Percentiles rank a stretch among this genome's conserved stretches.
phyloP scores from a whole-genome alignment of 495 filamentous ascomycete genomes.

The Rhypophila decipiens region DNA sequence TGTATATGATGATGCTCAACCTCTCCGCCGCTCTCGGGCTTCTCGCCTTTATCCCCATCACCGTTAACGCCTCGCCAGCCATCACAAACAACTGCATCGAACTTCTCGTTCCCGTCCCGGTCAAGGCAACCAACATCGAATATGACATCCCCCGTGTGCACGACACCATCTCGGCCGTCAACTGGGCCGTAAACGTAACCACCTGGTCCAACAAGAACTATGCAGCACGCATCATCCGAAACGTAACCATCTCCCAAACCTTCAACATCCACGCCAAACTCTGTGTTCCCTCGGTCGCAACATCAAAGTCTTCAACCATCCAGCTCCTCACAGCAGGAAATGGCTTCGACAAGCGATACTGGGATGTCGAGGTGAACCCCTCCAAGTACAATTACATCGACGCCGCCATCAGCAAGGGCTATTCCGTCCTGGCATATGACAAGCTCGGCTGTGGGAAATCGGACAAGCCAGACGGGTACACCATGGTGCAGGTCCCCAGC shows the following conservation, averaged over 20 bases:
- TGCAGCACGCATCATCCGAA: constrained; percentile 7
- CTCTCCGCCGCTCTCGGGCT: too few species aligned
- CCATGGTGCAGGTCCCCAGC: constrained; percentile 42
- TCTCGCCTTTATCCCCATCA: too few species aligned
- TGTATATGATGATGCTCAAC: too few species aligned
- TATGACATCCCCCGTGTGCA: constrained; percentile 14
- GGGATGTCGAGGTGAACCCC: constrained; percentile 49
- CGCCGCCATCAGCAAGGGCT: constrained; percentile 43
- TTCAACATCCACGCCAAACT: constrained; percentile 36
- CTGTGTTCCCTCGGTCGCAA: constrained; percentile 27
- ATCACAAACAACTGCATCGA: constrained; percentile 17
- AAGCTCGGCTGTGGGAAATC: constrained; percentile 51
- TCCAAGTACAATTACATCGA: constrained; percentile 50
- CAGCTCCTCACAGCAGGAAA: constrained; percentile 54
- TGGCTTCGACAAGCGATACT: constrained; percentile 51
- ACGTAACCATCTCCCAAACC: constrained; percentile 24
- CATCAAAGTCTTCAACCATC: constrained; percentile 24
- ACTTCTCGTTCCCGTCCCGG: constrained; percentile 21
- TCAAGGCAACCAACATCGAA: constrained; percentile 17
- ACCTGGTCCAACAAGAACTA: constrained; percentile 4
- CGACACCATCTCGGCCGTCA: constrained; percentile 23
- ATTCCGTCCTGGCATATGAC: constrained; percentile 47
- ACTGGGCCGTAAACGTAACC: constrained; percentile 16
- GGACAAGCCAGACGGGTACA: constrained; percentile 43
- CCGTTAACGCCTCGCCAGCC: too few species aligned